These are phyloP conservation scores for Glaciozyma martinii DNA, from an alignment of 768 basidiomycete genomes.

Conservation along the genomic window DNA sequence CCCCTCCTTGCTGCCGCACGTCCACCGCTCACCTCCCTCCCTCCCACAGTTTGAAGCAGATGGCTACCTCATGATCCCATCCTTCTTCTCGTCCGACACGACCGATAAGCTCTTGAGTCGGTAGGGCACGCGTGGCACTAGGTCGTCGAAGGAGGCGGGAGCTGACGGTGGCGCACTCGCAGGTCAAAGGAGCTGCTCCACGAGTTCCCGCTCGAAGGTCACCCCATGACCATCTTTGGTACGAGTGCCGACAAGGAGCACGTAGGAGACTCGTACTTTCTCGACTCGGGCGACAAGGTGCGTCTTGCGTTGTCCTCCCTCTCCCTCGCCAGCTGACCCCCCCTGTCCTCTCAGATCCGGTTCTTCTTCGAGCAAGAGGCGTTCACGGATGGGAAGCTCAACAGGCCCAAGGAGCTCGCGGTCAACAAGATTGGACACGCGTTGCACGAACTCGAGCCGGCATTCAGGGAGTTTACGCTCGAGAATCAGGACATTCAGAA, in stretches of 20 bases:
- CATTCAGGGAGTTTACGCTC: conserved; percentile 68
- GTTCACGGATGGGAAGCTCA: conserved; percentile 62
- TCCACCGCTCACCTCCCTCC: neutral
- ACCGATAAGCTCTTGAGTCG: conserved; percentile 46
- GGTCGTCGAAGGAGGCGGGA: too few species aligned
- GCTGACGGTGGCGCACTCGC: conserved; percentile 39
- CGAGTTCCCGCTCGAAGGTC: conserved; percentile 53
- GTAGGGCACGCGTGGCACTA: neutral
- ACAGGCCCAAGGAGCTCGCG: conserved; percentile 50
- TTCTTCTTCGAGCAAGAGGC: conserved; percentile 92
- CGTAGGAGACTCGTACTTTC: conserved; percentile 84
- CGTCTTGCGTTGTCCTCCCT: conserved; percentile 44
- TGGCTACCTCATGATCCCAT: conserved; percentile 48
- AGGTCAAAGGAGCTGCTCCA: conserved; percentile 67
- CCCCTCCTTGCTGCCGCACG: neutral
- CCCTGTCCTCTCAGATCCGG: conserved; percentile 48
- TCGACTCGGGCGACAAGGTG: conserved; percentile 86
- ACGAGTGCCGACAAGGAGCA: conserved; percentile 47
- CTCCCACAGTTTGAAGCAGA: conserved; percentile 23
- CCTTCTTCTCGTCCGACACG: conserved; percentile 58
- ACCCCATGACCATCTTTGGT: conserved; percentile 88
- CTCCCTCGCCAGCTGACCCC: neutral
- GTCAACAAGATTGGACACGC: conserved; percentile 50
- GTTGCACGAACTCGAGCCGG: conserved; percentile 73
- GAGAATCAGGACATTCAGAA: conserved; percentile 52